Conservation (phyloP, 108 stramenopile genomes). For the Discostella stelligeroides region DNA sequence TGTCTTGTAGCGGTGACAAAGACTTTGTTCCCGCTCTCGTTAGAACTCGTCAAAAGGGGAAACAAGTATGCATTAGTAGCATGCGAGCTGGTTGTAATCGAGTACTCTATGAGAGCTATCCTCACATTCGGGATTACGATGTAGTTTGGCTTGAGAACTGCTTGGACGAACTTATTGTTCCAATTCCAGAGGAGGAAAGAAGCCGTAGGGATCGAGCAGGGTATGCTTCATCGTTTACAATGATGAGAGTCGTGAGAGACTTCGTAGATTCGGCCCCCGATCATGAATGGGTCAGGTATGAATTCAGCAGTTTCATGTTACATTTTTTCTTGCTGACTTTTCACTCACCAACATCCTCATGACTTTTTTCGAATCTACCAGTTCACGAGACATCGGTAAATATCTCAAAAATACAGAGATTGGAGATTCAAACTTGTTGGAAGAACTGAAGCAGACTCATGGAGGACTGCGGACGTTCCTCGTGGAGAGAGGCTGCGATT, state of each 20-base stretch:
- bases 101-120: constrained; percentile 61
- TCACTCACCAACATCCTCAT: neutral
- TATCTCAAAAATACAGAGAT: constrained; percentile 65
- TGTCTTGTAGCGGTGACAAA: constrained; percentile 72
- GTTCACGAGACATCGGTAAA: constrained; percentile 69
- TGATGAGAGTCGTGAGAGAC: constrained; percentile 68
- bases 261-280: constrained; percentile 60
- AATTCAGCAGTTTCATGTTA: neutral
- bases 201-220: constrained; percentile 36
- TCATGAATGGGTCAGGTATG: constrained; percentile 42
- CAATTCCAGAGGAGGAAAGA: constrained; percentile 37
- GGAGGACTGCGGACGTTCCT: constrained; percentile 68
- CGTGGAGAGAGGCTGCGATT: constrained; percentile 28
- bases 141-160: constrained; percentile 77
- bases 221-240: constrained; percentile 55
- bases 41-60: constrained; percentile 81
- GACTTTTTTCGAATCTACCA: neutral
- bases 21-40: constrained; percentile 90
- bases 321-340: neutral
- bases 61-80: constrained; percentile 70
- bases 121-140: constrained; percentile 77
- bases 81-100: constrained; percentile 67
- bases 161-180: constrained; percentile 64
- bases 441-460: constrained; percentile 68
- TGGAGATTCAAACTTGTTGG: constrained; percentile 57